These are phyloP conservation scores for Monosporozyma unispora DNA, from an alignment of 805 yeast genomes.

Conservation along the genomic window DNA sequence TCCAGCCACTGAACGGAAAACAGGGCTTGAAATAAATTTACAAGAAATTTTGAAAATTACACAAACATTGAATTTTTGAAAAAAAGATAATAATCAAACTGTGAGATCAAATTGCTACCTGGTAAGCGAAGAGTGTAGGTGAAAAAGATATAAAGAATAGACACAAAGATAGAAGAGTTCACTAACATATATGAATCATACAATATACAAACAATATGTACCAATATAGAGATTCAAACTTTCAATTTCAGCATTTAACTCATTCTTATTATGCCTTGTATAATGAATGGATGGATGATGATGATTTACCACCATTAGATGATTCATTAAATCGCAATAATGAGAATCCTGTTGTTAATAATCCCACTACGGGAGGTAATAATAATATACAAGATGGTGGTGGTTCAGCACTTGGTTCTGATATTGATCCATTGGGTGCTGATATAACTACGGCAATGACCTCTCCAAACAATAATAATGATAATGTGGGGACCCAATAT, in stretches of 20 bases:
- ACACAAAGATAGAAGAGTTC: too few relatives aligned
- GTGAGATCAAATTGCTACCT: too few relatives aligned
- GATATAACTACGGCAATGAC: background rate
- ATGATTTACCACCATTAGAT: conserved; percentile 24
- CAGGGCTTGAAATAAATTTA: too few relatives aligned
- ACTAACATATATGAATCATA: too few relatives aligned
- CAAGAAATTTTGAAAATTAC: too few relatives aligned
- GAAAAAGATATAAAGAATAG: too few relatives aligned
- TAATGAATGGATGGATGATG: conserved; percentile 24
- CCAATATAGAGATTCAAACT: conserved; percentile 20
- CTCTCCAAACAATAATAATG: background rate
- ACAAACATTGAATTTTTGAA: too few relatives aligned
- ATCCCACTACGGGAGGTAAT: background rate
- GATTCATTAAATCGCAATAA: conserved; percentile 1
- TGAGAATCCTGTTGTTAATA: too few relatives aligned
- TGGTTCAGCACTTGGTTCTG: background rate
- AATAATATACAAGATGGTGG: background rate
- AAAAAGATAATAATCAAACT: too few relatives aligned
- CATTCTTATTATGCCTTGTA: conserved; percentile 21
- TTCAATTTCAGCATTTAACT: conserved; percentile 19
- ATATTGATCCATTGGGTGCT: background rate
- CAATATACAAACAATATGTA: background rate
- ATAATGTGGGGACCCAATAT: conserved; percentile 9
- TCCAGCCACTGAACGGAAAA: too few relatives aligned
- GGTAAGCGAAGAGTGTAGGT: too few relatives aligned